Conservation (phyloP, 2,329 filamentous ascomycete genomes). For the Aspergillus flavus region DNA sequence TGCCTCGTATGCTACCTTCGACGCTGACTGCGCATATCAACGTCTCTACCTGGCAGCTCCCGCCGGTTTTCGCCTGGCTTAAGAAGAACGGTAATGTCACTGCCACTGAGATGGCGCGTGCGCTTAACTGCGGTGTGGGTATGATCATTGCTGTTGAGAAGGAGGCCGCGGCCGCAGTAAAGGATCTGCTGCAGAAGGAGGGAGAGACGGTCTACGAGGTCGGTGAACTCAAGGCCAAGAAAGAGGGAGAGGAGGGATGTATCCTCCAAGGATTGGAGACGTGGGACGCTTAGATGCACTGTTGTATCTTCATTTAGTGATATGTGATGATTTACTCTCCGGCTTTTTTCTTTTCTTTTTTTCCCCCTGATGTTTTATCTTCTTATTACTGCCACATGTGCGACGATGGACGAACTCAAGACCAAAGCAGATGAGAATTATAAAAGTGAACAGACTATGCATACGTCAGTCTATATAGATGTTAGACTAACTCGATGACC, state of each 20-base stretch:
- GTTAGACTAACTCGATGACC: background rate
- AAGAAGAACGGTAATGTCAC: conserved; percentile 70
- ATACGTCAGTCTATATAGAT: conserved; percentile 3
- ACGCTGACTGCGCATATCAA: conserved; percentile 80
- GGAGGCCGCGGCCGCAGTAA: conserved; percentile 63
- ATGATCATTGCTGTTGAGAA: conserved; percentile 85
- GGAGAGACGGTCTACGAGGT: conserved; percentile 79
- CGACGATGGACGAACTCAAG: conserved; percentile 23
- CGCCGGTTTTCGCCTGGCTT: conserved; percentile 84
- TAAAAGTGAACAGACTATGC: conserved; percentile 4
- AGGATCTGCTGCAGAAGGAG: conserved; percentile 61
- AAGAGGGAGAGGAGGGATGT: conserved; percentile 59
- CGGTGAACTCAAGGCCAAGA: conserved; percentile 67
- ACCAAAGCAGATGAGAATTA: background rate
- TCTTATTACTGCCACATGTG: conserved; percentile 6
- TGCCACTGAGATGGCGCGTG: conserved; percentile 79
- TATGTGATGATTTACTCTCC: conserved; percentile 6
- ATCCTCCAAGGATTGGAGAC: conserved; percentile 62
- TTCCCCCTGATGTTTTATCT: conserved; percentile 9
- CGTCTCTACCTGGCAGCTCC: conserved; percentile 72
- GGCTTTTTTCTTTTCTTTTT: conserved; percentile 9
- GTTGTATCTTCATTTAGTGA: conserved; percentile 1
- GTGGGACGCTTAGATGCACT: conserved; percentile 36
- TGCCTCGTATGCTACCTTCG: conserved; percentile 86
- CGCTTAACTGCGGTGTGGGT: conserved; percentile 92